Conservation (phyloP, 768 basidiomycete species). For the Amanita phalloides region DNA sequence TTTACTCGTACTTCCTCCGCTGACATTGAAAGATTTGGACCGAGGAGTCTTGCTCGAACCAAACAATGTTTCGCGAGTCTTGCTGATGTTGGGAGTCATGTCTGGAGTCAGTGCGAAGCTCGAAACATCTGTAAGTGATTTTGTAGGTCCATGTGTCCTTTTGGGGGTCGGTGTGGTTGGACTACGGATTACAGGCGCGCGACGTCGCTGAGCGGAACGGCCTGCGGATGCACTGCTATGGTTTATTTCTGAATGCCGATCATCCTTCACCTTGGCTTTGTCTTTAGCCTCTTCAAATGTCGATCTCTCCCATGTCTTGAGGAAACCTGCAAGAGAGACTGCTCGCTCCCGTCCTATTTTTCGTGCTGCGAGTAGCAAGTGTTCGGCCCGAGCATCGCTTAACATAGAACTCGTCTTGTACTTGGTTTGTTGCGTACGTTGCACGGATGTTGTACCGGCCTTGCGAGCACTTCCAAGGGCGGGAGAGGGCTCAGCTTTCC, state of each 20-base stretch:
- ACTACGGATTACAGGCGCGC: background rate
- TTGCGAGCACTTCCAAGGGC: background rate
- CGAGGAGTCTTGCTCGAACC: background rate
- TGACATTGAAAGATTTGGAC: background rate
- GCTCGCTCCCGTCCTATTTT: constrained; percentile 55
- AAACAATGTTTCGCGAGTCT: background rate
- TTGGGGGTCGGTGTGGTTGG: constrained; percentile 2
- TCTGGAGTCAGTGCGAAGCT: background rate
- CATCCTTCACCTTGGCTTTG: constrained; percentile 9
- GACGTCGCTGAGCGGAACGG: background rate
- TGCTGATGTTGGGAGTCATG: background rate
- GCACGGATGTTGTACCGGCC: constrained; percentile 15
- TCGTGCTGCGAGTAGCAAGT: constrained; percentile 62
- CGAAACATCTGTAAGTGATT: background rate
- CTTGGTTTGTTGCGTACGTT: constrained; percentile 2
- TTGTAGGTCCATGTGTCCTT: background rate
- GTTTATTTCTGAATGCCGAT: constrained; percentile 5
- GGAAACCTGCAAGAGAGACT: constrained; percentile 40
- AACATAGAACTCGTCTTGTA: constrained; percentile 23
- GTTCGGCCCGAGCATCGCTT: constrained; percentile 62
- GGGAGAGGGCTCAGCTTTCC: background rate
- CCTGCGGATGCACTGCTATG: background rate
- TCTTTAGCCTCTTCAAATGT: constrained; percentile 9
- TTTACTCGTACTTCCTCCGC: constrained; percentile 5
- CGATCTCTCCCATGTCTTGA: constrained; percentile 16